Base-by-base conservation (phyloP, 192 early-diverging fungal genomes). In the Funneliformis mosseae region DNA sequence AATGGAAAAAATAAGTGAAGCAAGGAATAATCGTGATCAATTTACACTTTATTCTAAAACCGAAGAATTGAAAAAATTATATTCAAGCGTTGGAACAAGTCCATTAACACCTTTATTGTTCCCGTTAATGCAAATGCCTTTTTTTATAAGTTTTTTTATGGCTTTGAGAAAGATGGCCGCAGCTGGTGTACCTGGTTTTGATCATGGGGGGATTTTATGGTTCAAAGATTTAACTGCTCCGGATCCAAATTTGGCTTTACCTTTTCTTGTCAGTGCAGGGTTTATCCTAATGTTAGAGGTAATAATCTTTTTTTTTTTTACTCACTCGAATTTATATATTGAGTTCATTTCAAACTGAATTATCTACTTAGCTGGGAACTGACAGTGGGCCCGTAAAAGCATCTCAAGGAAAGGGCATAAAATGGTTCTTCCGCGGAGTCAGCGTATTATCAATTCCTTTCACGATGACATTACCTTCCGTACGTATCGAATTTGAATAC, bases 111-210 rank as follows among this genome's bases (percentile, higher is more conserved):
- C 86, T 0, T 77, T 97, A 60, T 68, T 85, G 16, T 86, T 91
- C 78, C 89, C 90, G 10, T 48, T 94, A 70, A 46, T 92, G n/a
- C 93, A 96, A 81, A 84, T 91, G 14, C 96, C 96, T 28, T 84
- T 98, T 28, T 93, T 96, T 86, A 90, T 99, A 77, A 85, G 87
- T 12, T 92, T 96, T 84, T 99, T 97, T 75, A 88, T 95, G 77
- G 96, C 91, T 3, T 74, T 98, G 64, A 86, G 90, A 78, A 90
- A 86, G 25, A 94, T 99, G 94, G 92, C 94, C 8, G 87, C 88
- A 12, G 76, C 95, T 23, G 93, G 94, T 14, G 92, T 97, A 5
- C 94, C 97, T 18, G 93, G 95, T 59, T 91, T 97, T 83, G 42
- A 83, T 71, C 91, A 88, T 3, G 95, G 94, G 23, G 96, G 97